These are phyloP conservation scores for Nothophytophthora sp. DNA, from an alignment of 352 stramenopile species.

Conservation along the genomic window DNA sequence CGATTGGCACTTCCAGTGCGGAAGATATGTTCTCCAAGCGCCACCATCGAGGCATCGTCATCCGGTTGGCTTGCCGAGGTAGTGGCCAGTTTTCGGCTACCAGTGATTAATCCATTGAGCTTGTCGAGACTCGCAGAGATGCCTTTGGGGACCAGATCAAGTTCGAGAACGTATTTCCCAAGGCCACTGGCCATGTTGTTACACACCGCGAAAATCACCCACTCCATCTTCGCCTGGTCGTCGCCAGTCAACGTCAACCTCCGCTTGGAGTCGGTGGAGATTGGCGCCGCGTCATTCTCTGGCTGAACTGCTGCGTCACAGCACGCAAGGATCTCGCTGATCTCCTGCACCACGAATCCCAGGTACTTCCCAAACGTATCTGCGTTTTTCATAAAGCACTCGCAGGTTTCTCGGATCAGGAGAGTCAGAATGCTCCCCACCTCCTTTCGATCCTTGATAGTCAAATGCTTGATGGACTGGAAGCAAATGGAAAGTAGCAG, in stretches of 20 bases:
- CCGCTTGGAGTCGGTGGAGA: neutral
- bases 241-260: conserved; percentile 40
- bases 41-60: no score
- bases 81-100: conserved; percentile 26
- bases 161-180: conserved; percentile 70
- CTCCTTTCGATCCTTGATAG: conserved; percentile 24
- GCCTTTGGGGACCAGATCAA: conserved; percentile 58
- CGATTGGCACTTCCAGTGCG: neutral
- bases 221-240: conserved; percentile 70
- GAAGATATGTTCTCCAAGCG: no score
- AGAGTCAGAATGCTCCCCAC: conserved; percentile 42
- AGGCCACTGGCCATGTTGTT: conserved; percentile 70
- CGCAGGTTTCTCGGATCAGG: conserved; percentile 63
- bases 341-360: conserved; percentile 72
- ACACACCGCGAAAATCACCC: conserved; percentile 77
- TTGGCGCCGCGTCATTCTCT: conserved; percentile 3
- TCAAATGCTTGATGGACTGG: conserved; percentile 54
- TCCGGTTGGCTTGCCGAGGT: conserved; percentile 11
- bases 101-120: conserved; percentile 55
- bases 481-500: conserved; percentile 77
- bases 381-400: conserved; percentile 58
- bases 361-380: conserved; percentile 85
- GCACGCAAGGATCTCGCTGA: conserved; percentile 59
- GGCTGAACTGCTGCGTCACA: conserved; percentile 4
- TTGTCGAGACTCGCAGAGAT: conserved; percentile 75